A percentile compares a stretch with the other conserved stretches of the same genome.
These are phyloP conservation scores for Saitoella complicata DNA, from an alignment of 805 yeast species.

Conservation along the genomic window DNA sequence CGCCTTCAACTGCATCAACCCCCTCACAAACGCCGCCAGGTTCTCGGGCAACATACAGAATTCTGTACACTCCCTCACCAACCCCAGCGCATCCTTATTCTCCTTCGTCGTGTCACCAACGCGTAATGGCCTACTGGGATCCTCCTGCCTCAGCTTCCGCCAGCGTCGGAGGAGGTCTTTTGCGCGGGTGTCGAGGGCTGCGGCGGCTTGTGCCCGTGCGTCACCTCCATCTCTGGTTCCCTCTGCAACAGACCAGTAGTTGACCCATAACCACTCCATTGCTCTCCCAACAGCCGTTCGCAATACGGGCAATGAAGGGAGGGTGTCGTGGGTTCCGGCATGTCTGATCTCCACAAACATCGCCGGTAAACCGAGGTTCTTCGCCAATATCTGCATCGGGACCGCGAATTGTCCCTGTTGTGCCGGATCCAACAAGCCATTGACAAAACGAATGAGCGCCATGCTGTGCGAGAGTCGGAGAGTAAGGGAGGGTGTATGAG, in stretches of 20 bases:
- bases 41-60: no score
- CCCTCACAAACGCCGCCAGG: no score
- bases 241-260: constrained; percentile 58
- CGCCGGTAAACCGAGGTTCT: constrained; percentile 49
- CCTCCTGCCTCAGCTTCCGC: no score
- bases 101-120: no score
- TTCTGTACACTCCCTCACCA: no score
- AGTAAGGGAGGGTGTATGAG: no score
- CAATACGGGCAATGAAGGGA: constrained; percentile 59
- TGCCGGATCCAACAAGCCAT: constrained; percentile 74
- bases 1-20: no score
- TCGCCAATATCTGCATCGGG: constrained; percentile 63
- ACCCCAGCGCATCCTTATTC: no score
- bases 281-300: constrained; percentile 45
- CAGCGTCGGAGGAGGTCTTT: no score
- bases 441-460: constrained; percentile 73
- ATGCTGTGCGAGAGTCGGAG: constrained; percentile 18
- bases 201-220: no score
- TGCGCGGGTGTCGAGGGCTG: no score
- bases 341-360: constrained; percentile 83
- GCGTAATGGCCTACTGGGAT: no score
- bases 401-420: constrained; percentile 68
- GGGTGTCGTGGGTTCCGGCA: constrained; percentile 56
- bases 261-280: constrained; percentile 52
- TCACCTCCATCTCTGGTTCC: constrained; percentile 47